phyloP scores from a whole-genome alignment of 139 green algal species.

The Raphidocelis subcapitata region DNA sequence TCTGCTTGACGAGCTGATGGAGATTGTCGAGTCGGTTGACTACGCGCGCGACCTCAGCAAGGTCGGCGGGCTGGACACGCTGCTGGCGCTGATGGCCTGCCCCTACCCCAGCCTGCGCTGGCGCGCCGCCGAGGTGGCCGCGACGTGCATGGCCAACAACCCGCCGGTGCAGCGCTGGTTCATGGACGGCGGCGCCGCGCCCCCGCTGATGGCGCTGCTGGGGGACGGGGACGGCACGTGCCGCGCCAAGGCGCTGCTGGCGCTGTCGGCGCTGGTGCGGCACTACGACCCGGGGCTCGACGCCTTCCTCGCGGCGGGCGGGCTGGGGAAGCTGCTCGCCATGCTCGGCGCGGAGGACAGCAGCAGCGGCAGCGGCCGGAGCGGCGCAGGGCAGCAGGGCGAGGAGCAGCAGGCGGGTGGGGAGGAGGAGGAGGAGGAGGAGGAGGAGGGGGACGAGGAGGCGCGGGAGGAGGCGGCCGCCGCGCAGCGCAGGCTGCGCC shows the following conservation, averaged over 20 bases:
- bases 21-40: conserved; percentile 81
- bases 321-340: conserved; percentile 54
- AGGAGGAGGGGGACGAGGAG: conserved; percentile 9
- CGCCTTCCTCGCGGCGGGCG: conserved; percentile 38
- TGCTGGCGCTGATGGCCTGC: conserved; percentile 66
- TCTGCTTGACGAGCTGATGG: conserved; percentile 82
- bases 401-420: neutral
- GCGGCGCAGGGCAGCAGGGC: too few relatives aligned
- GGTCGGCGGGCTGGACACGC: conserved; percentile 76
- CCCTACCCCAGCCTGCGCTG: conserved; percentile 54
- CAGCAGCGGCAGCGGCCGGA: neutral
- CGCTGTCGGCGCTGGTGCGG: conserved; percentile 58
- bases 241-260: conserved; percentile 53
- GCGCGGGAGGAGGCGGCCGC: neutral
- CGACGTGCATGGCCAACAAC: conserved; percentile 84
- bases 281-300: conserved; percentile 44
- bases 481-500: conserved; percentile 16
- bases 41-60: conserved; percentile 76
- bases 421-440: neutral
- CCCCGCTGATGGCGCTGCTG: conserved; percentile 55
- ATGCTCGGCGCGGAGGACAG: conserved; percentile 17
- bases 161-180: conserved; percentile 76
- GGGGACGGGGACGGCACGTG: conserved; percentile 31
- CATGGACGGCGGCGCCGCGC: conserved; percentile 61
- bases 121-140: conserved; percentile 76